These are phyloP conservation scores for Tetradesmus lagerheimii DNA, from an alignment of 139 green algal species.

Conservation along the genomic window DNA sequence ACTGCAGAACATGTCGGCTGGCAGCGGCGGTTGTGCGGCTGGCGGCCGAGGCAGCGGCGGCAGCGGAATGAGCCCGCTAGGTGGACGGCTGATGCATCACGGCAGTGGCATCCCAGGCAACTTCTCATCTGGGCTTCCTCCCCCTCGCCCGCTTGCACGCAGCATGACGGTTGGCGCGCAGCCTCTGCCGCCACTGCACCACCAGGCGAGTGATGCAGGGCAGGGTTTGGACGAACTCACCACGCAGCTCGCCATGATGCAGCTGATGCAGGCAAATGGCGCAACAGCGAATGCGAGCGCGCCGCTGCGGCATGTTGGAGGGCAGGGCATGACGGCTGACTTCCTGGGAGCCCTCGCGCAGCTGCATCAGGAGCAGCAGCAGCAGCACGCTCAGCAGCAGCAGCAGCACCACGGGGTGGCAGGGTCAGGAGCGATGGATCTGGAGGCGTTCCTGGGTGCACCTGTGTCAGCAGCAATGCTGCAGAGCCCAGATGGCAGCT, in stretches of 20 bases:
- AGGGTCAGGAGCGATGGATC: neutral
- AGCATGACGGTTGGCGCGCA: neutral
- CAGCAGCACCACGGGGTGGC: neutral
- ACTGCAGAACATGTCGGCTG: neutral
- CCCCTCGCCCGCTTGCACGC: too few species aligned
- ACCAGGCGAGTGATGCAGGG: neutral
- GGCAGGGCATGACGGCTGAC: neutral
- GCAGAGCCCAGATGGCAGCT: neutral
- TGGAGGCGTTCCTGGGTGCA: neutral
- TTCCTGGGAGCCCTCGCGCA: neutral
- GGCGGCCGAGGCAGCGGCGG: neutral
- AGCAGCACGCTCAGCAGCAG: conserved; percentile 7
- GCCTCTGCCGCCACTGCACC: neutral
- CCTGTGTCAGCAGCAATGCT: neutral
- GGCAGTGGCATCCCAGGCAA: neutral
- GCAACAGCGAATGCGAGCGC: neutral
- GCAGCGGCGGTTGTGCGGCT: neutral
- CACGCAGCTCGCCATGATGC: conserved; percentile 25
- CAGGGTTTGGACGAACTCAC: conserved; percentile 6
- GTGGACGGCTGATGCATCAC: neutral
- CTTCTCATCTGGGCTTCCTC: neutral
- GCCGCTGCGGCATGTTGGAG: conserved; percentile 11
- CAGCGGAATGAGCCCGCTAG: neutral
- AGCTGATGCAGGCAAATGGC: conserved; percentile 23
- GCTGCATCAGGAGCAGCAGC: conserved; percentile 18